phyloP scores from a whole-genome alignment of 2,329 filamentous ascomycete species.

The Cadophora luteo-olivacea region DNA sequence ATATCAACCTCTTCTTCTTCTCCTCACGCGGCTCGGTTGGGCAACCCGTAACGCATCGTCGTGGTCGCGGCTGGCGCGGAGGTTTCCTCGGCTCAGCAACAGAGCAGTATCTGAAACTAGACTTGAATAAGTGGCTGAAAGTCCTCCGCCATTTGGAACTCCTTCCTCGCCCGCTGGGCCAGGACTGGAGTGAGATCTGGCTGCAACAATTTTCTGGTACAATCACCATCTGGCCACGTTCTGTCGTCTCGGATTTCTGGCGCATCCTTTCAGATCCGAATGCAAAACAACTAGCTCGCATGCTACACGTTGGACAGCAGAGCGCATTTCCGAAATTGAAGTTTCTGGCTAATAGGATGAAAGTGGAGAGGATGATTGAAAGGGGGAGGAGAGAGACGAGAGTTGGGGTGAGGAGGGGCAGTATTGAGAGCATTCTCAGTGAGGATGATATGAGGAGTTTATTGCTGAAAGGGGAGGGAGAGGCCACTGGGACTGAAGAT shows the following conservation, averaged over 20 bases:
- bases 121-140: conserved; percentile 97
- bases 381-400: conserved; percentile 61
- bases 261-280: conserved; percentile 87
- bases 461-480: conserved; percentile 44
- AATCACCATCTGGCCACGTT: conserved; percentile 95
- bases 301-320: conserved; percentile 91
- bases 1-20: conserved; percentile 99
- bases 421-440: conserved; percentile 65
- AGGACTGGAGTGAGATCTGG: conserved; percentile 98
- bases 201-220: conserved; percentile 94
- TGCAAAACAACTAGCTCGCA: conserved; percentile 75
- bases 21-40: conserved; percentile 91
- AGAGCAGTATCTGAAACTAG: conserved; percentile 95
- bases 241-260: conserved; percentile 77
- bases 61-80: conserved; percentile 92
- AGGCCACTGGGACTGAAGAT: conserved; percentile 42
- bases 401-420: conserved; percentile 54
- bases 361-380: conserved; percentile 77
- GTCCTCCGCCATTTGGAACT: conserved; percentile 92
- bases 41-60: conserved; percentile 90
- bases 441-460: conserved; percentile 64
- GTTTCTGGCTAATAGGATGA: conserved; percentile 87
- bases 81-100: conserved; percentile 91
- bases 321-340: conserved; percentile 90
- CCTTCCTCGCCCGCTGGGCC: conserved; percentile 85